phyloP scores from a whole-genome alignment of 73 alveolate genomes.

The Paramecium bursaria region DNA sequence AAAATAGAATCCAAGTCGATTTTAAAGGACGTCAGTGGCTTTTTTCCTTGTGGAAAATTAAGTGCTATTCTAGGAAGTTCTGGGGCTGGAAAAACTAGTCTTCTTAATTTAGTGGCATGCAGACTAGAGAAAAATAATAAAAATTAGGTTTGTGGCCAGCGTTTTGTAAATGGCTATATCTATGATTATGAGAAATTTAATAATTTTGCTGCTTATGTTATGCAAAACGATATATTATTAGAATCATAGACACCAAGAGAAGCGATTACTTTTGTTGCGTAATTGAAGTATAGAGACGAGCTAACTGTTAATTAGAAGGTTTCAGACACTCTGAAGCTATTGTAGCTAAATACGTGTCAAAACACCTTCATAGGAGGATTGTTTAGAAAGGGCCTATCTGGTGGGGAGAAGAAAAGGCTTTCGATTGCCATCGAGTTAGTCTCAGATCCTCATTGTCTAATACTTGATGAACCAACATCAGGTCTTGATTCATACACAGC shows the following conservation, averaged over 20 bases:
- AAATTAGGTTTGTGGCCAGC: conserved; percentile 69
- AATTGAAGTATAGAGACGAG: conserved; percentile 8
- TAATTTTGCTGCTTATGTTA: conserved; percentile 69
- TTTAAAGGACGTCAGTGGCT: too few relatives aligned
- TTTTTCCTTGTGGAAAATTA: too few relatives aligned
- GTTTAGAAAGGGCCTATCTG: conserved; percentile 75
- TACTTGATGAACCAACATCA: conserved; percentile 76
- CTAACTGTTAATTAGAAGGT: conserved; percentile 28
- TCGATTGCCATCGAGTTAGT: conserved; percentile 75
- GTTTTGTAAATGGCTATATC: conserved; percentile 56
- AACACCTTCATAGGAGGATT: conserved; percentile 75
- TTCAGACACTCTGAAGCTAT: conserved; percentile 18
- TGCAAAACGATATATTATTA: conserved; percentile 71
- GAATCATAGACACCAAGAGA: conserved; percentile 71
- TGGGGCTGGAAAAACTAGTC: conserved; percentile 65
- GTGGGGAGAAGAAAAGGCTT: conserved; percentile 82
- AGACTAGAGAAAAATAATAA: conserved; percentile 74
- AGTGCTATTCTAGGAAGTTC: too few relatives aligned
- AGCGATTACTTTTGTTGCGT: conserved; percentile 52
- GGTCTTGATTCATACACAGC: too few relatives aligned
- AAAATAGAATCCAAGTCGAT: too few relatives aligned
- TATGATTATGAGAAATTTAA: conserved; percentile 44
- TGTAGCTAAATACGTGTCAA: conserved; percentile 67
- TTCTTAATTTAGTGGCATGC: conserved; percentile 87
- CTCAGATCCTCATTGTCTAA: conserved; percentile 71